These are phyloP conservation scores for Pseudoturritis turrita DNA, from an alignment of 345 rosid species.

Conservation along the genomic window DNA sequence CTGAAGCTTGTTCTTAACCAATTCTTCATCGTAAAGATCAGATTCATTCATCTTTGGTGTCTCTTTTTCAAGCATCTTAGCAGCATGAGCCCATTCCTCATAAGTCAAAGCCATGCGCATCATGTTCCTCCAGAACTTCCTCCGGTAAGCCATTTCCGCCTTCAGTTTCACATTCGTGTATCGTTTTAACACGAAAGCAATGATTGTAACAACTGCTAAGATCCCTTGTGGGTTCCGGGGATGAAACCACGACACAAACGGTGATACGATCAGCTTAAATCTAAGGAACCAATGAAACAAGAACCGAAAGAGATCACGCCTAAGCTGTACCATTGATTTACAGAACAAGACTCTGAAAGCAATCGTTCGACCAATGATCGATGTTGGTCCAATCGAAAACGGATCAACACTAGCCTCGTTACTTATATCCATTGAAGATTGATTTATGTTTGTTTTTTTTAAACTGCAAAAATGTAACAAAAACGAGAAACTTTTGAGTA, in stretches of 20 bases:
- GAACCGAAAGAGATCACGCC: conserved; percentile 44
- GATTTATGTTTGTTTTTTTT: neutral
- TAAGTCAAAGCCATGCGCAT: conserved; percentile 82
- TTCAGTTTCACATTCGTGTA: conserved; percentile 74
- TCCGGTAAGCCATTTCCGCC: conserved; percentile 93
- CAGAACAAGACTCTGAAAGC: conserved; percentile 84
- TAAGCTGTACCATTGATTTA: conserved; percentile 62
- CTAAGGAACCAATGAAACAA: conserved; percentile 41
- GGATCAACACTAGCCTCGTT: conserved; percentile 82
- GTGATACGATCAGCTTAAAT: conserved; percentile 37
- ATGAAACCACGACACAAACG: conserved; percentile 80
- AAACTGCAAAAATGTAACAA: conserved; percentile 9
- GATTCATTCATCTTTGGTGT: conserved; percentile 72
- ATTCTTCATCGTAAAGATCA: conserved; percentile 78
- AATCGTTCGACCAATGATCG: conserved; percentile 75
- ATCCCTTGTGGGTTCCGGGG: conserved; percentile 96
- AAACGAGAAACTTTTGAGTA: neutral
- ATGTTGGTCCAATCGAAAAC: conserved; percentile 85
- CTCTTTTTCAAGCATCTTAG: conserved; percentile 93
- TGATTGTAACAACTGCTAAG: conserved; percentile 77
- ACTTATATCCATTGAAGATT: conserved; percentile 68
- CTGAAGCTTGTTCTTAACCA: conserved; percentile 80
- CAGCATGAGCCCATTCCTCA: conserved; percentile 99
- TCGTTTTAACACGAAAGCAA: conserved; percentile 80
- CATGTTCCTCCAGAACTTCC: conserved; percentile 99